Evolutionary conservation across 768 basidiomycete species (phyloP).

Genomic region (Lactarius quietus): DNA sequence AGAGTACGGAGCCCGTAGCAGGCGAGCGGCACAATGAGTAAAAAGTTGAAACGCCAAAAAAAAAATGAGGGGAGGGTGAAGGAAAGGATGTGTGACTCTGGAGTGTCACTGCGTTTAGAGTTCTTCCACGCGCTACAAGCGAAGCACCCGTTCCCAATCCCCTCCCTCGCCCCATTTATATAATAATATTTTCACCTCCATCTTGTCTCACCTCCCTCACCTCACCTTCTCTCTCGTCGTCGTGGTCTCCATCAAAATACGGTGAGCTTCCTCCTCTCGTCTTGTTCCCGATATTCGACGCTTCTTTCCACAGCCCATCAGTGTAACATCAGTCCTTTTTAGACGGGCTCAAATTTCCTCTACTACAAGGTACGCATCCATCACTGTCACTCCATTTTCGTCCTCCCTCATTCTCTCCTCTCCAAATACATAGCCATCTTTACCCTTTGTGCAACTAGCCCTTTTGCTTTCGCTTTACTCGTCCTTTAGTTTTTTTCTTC

Average conservation of each 20-base stretch:
- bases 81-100: conserved; percentile 8
- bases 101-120: conserved; percentile 18
- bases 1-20: not conserved
- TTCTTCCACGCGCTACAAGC: conserved; percentile 20
- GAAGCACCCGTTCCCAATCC: conserved; percentile 17
- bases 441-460: conserved; percentile 63
- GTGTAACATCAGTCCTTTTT: conserved; percentile 81
- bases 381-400: conserved; percentile 27
- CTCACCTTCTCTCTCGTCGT: conserved; percentile 15
- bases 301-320: conserved; percentile 38
- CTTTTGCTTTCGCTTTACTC: conserved; percentile 36
- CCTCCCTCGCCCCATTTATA: conserved; percentile 20
- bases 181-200: conserved; percentile 17
- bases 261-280: conserved; percentile 12
- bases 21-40: not conserved
- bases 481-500: conserved; percentile 43
- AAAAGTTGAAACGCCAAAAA: conserved; percentile 1
- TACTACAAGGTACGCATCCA: conserved; percentile 54
- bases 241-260: conserved; percentile 19
- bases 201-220: conserved; percentile 15
- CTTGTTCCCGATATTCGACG: not conserved
- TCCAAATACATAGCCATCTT: conserved; percentile 39
- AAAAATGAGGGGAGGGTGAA: not conserved
- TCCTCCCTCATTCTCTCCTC: conserved; percentile 26
- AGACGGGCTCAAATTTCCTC: conserved; percentile 71